Evolutionary conservation across 306 rosid species (phyloP).

Genomic region (Glycine latifolia): DNA sequence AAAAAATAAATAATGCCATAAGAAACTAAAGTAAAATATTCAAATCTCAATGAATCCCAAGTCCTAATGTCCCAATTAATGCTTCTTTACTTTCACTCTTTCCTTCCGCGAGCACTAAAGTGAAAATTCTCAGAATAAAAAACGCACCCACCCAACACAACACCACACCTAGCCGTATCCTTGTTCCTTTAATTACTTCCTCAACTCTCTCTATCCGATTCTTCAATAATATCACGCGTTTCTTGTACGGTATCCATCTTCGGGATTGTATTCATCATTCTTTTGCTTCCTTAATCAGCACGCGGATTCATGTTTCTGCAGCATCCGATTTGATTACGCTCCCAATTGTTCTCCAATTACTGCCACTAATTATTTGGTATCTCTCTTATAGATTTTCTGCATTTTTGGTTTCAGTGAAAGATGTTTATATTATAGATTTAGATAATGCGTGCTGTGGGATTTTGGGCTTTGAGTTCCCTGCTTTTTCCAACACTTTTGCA

Average conservation of each 20-base stretch:
- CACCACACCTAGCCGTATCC: conserved; percentile 33
- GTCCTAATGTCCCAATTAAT: too few species aligned
- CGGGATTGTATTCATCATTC: not conserved
- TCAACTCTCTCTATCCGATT: not conserved
- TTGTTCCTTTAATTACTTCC: conserved; percentile 38
- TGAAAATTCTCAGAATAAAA: too few species aligned
- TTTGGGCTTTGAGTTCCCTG: conserved; percentile 33
- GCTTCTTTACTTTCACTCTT: too few species aligned
- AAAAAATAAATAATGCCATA: too few species aligned
- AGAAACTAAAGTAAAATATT: too few species aligned
- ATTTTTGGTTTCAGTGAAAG: conserved; percentile 2
- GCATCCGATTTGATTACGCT: too few species aligned
- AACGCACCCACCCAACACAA: too few species aligned
- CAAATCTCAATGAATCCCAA: too few species aligned
- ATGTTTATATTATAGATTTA: not conserved
- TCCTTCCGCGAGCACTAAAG: too few species aligned
- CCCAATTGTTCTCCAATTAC: too few species aligned
- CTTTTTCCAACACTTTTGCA: not conserved
- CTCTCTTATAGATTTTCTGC: not conserved
- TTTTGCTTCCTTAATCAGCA: too few species aligned
- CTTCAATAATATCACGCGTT: conserved; percentile 19
- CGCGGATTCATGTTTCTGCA: too few species aligned
- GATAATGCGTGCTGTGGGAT: not conserved
- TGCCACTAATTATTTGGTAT: conserved; percentile 29
- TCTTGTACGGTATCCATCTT: conserved; percentile 16